Conservation (phyloP, 2,329 filamentous ascomycete genomes). For the Tolypocladium tropicale region DNA sequence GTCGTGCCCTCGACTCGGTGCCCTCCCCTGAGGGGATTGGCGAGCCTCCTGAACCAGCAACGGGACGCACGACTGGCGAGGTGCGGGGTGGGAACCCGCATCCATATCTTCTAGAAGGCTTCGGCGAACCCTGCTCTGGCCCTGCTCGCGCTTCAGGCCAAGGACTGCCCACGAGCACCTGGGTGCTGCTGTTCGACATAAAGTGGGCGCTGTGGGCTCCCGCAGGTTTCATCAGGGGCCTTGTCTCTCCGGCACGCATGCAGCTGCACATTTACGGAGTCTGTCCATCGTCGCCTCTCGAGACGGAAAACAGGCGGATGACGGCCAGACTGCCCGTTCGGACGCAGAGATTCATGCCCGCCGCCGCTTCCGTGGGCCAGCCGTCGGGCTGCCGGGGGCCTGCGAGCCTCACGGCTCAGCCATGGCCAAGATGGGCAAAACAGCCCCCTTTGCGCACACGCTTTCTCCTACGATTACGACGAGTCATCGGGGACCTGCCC, state of each 20-base stretch:
- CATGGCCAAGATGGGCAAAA: not conserved
- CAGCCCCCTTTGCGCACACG: not conserved
- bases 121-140: not conserved
- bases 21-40: not conserved
- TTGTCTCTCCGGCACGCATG: not conserved
- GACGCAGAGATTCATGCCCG: not conserved
- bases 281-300: not conserved
- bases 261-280: not conserved
- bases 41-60: not conserved
- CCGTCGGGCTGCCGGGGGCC: not conserved
- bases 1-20: not conserved
- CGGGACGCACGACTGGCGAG: not conserved
- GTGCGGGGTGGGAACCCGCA: not conserved
- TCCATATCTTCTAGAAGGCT: conserved; percentile 1
- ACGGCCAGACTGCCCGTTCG: not conserved
- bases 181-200: not conserved
- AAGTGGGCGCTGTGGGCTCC: not conserved
- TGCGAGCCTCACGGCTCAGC: not conserved
- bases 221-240: not conserved
- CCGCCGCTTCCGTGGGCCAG: not conserved
- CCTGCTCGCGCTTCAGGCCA: not conserved
- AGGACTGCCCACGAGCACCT: not conserved
- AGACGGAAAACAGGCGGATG: not conserved
- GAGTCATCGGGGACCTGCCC: not conserved
- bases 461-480: too few relatives aligned